A percentile compares a stretch with the other conserved stretches of the same genome.
These are phyloP conservation scores for Yamadazyma sp. DNA, from an alignment of 805 yeast genomes.

Conservation along the genomic window DNA sequence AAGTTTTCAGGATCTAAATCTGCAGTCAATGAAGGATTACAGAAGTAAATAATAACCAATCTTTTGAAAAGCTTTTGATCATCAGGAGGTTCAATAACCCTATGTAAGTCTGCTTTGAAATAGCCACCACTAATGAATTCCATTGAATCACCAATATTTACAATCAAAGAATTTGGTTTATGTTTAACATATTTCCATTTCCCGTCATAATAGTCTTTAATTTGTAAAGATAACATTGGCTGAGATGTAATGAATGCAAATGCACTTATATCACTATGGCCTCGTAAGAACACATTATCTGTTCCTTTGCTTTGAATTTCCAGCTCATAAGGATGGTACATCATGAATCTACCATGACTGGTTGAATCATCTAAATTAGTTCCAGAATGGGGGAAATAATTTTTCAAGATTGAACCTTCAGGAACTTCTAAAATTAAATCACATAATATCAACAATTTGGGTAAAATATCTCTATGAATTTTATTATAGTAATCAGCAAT, in stretches of 20 bases:
- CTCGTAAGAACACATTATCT: slow-evolving; percentile 42
- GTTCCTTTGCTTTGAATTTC: slow-evolving; percentile 28
- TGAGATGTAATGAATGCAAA: slow-evolving; percentile 40
- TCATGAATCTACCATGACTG: slow-evolving; percentile 28
- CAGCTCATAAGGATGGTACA: slow-evolving; percentile 22
- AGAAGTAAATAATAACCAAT: slow-evolving; percentile 41
- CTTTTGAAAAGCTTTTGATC: slow-evolving; percentile 37
- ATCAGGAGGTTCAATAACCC: slow-evolving; percentile 46
- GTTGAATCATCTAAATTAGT: slow-evolving; percentile 22
- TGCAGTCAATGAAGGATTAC: slow-evolving; percentile 34
- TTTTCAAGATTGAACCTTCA: slow-evolving; percentile 40
- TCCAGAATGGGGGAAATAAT: slow-evolving; percentile 38
- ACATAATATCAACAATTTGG: slow-evolving; percentile 35
- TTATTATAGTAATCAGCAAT: slow-evolving; percentile 35
- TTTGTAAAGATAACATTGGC: slow-evolving; percentile 39
- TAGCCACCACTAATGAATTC: slow-evolving; percentile 45
- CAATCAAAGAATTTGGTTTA: slow-evolving; percentile 36
- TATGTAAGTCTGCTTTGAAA: slow-evolving; percentile 44
- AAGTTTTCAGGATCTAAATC: slow-evolving; percentile 41
- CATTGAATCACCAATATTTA: slow-evolving; percentile 40
- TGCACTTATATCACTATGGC: slow-evolving; percentile 45
- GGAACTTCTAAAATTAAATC: slow-evolving; percentile 47
- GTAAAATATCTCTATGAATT: slow-evolving; percentile 36
- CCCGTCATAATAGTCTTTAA: slow-evolving; percentile 33
- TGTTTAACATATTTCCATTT: slow-evolving; percentile 40